These are phyloP conservation scores for Inosperma sp. DNA, from an alignment of 768 basidiomycete genomes.

Conservation along the genomic window DNA sequence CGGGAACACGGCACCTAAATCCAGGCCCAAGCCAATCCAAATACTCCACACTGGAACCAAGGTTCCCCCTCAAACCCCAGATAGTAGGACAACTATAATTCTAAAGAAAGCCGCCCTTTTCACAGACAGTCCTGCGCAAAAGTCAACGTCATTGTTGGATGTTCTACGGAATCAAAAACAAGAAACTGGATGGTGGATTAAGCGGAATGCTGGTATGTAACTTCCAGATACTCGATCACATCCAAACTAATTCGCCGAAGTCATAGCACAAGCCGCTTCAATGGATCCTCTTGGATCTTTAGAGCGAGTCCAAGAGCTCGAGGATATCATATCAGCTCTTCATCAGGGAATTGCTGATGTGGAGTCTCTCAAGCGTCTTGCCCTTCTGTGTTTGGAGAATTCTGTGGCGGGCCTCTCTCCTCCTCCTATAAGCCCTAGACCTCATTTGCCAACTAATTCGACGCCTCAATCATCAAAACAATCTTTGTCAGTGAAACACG, in stretches of 20 bases:
- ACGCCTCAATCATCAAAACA: conserved; percentile 47
- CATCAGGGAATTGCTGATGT: conserved; percentile 49
- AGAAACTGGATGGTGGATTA: conserved; percentile 82
- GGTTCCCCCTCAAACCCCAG: conserved; percentile 58
- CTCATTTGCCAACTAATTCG: conserved; percentile 50
- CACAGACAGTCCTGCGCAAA: conserved; percentile 69
- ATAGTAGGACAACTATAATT: conserved; percentile 51
- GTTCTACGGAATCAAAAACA: conserved; percentile 62
- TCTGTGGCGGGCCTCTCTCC: conserved; percentile 49
- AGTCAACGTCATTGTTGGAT: conserved; percentile 57
- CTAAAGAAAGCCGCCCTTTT: conserved; percentile 76
- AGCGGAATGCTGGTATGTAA: conserved; percentile 62
- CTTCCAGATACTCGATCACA: neutral
- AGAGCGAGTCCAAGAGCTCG: conserved; percentile 47
- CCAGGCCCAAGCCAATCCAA: conserved; percentile 36
- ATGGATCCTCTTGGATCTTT: conserved; percentile 34
- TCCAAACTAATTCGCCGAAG: conserved; percentile 28
- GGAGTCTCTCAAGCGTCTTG: conserved; percentile 58
- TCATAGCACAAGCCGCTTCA: conserved; percentile 48
- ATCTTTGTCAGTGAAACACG: conserved; percentile 41
- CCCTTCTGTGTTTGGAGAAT: conserved; percentile 57
- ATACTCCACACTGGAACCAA: conserved; percentile 31
- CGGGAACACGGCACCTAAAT: conserved; percentile 36
- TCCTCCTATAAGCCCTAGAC: conserved; percentile 52
- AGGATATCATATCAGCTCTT: conserved; percentile 50